These are phyloP conservation scores for Dinochytrium kinnereticum DNA, from an alignment of 371 early-diverging fungal genomes.

Conservation along the genomic window DNA sequence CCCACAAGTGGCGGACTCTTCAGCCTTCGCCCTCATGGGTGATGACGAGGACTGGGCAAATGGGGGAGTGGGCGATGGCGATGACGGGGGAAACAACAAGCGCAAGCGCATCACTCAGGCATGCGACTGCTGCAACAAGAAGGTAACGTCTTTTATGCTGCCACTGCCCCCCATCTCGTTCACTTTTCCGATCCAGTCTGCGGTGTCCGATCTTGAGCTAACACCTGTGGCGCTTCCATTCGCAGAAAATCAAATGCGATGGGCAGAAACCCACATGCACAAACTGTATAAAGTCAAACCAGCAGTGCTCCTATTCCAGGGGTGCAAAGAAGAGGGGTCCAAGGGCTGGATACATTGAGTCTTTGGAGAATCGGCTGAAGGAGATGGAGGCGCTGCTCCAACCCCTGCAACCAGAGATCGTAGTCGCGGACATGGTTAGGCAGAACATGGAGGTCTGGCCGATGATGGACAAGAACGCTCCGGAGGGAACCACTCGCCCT, in stretches of 20 bases:
- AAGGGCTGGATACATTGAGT: constrained; percentile 46
- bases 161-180: too few relatives aligned
- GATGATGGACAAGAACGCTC: constrained; percentile 21
- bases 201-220: background rate
- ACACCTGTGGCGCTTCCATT: constrained; percentile 1
- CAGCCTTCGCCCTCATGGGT: background rate
- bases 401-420: constrained; percentile 15
- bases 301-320: constrained; percentile 75
- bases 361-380: constrained; percentile 44
- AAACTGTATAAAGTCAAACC: constrained; percentile 71
- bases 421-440: background rate
- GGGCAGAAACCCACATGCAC: constrained; percentile 81
- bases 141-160: too few relatives aligned
- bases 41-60: background rate
- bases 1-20: background rate
- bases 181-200: too few relatives aligned
- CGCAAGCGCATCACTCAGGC: constrained; percentile 80
- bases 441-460: constrained; percentile 18
- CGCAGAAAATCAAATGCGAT: constrained; percentile 73
- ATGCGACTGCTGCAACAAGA: constrained; percentile 81
- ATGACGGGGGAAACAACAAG: constrained; percentile 42
- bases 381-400: constrained; percentile 46
- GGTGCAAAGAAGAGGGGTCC: constrained; percentile 64
- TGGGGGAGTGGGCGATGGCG: background rate
- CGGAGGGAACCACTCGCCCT: background rate